Conservation (phyloP, 2,329 filamentous ascomycete species). For the Hawksworthiomyces lignivorus region DNA sequence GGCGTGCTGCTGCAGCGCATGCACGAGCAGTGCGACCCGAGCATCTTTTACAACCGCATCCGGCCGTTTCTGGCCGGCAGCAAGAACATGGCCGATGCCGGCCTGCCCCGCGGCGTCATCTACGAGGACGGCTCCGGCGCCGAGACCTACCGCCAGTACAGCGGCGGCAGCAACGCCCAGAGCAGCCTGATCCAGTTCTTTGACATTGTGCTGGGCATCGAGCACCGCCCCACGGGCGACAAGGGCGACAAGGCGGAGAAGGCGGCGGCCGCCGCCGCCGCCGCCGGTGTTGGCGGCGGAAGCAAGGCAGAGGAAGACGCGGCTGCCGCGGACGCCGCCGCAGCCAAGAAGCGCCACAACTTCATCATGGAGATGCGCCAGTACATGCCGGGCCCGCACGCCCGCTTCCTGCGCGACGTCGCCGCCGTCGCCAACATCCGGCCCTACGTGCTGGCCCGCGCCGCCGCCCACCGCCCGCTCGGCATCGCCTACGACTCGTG, state of each 20-base stretch:
- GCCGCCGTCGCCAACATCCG: slow-evolving; percentile 77
- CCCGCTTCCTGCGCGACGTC: slow-evolving; percentile 79
- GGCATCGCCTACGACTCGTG: slow-evolving; percentile 85
- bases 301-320: slow-evolving; percentile 23
- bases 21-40: slow-evolving; percentile 92
- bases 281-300: slow-evolving; percentile 33
- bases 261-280: slow-evolving; percentile 34
- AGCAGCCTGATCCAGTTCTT: slow-evolving; percentile 97
- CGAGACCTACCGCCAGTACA: slow-evolving; percentile 71
- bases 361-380: slow-evolving; percentile 95
- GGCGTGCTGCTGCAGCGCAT: slow-evolving; percentile 73
- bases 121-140: slow-evolving; percentile 73
- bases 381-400: slow-evolving; percentile 94
- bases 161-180: slow-evolving; percentile 92
- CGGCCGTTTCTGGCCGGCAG: slow-evolving; percentile 93
- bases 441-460: slow-evolving; percentile 61
- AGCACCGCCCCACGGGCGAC: slow-evolving; percentile 83
- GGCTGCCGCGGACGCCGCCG: not conserved
- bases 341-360: slow-evolving; percentile 52
- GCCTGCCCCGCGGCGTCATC: slow-evolving; percentile 75
- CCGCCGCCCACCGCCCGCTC: slow-evolving; percentile 52
- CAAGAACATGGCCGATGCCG: slow-evolving; percentile 94
- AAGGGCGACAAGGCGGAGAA: too few relatives aligned
- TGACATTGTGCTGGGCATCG: slow-evolving; percentile 80
- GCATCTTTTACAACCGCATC: slow-evolving; percentile 92